Conservation (phyloP, 2,329 filamentous ascomycete genomes). For the Aschersonia sp. region DNA sequence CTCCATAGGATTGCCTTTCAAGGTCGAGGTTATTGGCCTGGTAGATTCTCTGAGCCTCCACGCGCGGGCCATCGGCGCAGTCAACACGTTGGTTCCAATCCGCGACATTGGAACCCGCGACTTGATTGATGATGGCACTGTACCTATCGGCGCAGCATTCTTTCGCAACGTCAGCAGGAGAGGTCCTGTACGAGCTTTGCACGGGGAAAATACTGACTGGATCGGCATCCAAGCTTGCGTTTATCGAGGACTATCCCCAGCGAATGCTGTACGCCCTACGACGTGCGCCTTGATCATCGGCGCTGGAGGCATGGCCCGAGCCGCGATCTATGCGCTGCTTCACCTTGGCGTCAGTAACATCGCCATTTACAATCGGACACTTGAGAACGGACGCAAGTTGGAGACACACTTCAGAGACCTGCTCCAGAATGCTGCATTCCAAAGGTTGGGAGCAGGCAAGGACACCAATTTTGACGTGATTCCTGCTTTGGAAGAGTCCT, state of each 20-base stretch:
- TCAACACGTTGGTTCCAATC: conserved; percentile 63
- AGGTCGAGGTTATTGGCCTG: conserved; percentile 55
- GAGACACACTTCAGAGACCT: conserved; percentile 55
- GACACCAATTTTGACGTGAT: conserved; percentile 42
- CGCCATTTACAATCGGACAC: conserved; percentile 58
- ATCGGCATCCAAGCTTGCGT: conserved; percentile 64
- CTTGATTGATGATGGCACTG: conserved; percentile 38
- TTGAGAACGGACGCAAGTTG: conserved; percentile 50
- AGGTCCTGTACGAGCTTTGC: conserved; percentile 52
- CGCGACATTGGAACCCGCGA: no score
- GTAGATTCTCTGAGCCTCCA: conserved; percentile 58
- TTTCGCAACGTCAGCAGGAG: conserved; percentile 41
- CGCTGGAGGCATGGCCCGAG: conserved; percentile 62
- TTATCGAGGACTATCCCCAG: conserved; percentile 55
- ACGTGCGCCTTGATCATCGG: conserved; percentile 46
- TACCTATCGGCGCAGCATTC: conserved; percentile 38
- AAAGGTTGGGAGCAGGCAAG: conserved; percentile 25
- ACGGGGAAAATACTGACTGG: conserved; percentile 74
- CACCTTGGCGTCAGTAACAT: conserved; percentile 65
- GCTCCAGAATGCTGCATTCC: conserved; percentile 26
- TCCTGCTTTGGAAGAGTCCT: conserved; percentile 39
- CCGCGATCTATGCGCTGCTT: conserved; percentile 64
- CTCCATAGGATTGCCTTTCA: conserved; percentile 60
- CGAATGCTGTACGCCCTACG: conserved; percentile 44
- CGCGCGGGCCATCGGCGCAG: conserved; percentile 59